phyloP scores from a whole-genome alignment of 805 yeast species.

The Nakazawaea peltata region DNA sequence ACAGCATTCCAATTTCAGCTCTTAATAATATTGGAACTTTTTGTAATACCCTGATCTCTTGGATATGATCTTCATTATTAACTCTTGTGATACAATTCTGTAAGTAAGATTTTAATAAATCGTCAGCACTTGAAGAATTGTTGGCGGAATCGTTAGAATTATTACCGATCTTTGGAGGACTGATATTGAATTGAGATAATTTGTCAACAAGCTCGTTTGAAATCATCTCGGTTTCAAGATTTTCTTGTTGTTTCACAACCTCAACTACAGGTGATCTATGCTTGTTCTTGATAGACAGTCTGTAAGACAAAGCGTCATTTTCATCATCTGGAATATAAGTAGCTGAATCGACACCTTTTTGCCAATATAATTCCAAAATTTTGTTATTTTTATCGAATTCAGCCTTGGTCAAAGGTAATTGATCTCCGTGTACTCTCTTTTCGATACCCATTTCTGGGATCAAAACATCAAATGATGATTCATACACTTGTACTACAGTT shows the following conservation, averaged over 20 bases:
- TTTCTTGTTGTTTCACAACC: conserved; percentile 55
- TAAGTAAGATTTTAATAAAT: conserved; percentile 48
- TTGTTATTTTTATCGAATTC: conserved; percentile 72
- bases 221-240: conserved; percentile 21
- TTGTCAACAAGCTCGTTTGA: conserved; percentile 39
- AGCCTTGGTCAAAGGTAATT: conserved; percentile 84
- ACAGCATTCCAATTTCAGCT: conserved; percentile 91
- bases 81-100: conserved; percentile 46
- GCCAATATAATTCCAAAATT: conserved; percentile 83
- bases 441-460: conserved; percentile 93
- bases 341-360: conserved; percentile 85
- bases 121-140: conserved; percentile 1
- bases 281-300: conserved; percentile 72
- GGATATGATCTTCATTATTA: conserved; percentile 60
- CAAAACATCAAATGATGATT: conserved; percentile 89
- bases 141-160: conserved; percentile 1
- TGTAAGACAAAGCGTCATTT: conserved; percentile 63
- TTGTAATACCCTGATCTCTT: conserved; percentile 71
- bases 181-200: conserved; percentile 40
- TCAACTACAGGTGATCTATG: conserved; percentile 63
- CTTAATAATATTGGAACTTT: conserved; percentile 80
- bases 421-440: conserved; percentile 96
- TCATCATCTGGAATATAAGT: conserved; percentile 90
- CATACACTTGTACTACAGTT: conserved; percentile 85
- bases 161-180: conserved; percentile 32